Conservation (phyloP, 805 yeast species). For the Blastobotrys chiropterorum region DNA sequence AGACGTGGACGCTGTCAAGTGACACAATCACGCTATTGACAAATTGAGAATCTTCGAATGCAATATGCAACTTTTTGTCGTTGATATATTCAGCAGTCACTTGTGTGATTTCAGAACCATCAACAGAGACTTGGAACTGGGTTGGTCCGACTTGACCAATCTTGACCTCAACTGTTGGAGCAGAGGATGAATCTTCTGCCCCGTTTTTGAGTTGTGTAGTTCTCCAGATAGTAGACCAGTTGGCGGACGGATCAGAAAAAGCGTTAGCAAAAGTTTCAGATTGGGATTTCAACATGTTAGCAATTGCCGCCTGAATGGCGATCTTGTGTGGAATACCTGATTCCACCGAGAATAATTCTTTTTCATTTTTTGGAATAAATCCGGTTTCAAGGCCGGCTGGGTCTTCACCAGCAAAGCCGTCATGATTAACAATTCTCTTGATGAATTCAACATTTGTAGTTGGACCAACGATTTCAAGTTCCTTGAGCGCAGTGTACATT, state of each 20-base stretch:
- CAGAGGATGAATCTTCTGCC: background rate
- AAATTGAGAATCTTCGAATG: conserved; percentile 19
- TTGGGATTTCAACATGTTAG: conserved; percentile 12
- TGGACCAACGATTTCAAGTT: conserved; percentile 30
- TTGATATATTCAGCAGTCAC: conserved; percentile 9
- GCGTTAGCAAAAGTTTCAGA: conserved; percentile 9
- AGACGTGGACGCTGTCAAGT: conserved; percentile 22
- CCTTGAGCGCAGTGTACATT: conserved; percentile 25
- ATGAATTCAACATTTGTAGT: conserved; percentile 29
- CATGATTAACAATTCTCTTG: conserved; percentile 24
- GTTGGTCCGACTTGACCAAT: conserved; percentile 6
- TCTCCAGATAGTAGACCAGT: background rate
- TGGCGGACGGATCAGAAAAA: conserved; percentile 2
- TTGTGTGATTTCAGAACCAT: background rate
- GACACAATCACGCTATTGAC: conserved; percentile 21
- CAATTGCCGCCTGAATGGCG: conserved; percentile 28
- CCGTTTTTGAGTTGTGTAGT: background rate
- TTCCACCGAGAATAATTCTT: conserved; percentile 15
- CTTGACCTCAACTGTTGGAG: conserved; percentile 7
- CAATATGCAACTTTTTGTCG: conserved; percentile 14
- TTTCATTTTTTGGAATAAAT: conserved; percentile 25
- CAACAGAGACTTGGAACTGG: conserved; percentile 7
- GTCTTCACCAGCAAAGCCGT: conserved; percentile 24
- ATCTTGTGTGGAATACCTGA: conserved; percentile 18
- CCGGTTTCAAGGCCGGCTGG: conserved; percentile 29